Percentiles rank a stretch among this genome's conserved stretches.
phyloP scores from a whole-genome alignment of 2,329 filamentous ascomycete genomes.

The Bipolaris zeicola region DNA sequence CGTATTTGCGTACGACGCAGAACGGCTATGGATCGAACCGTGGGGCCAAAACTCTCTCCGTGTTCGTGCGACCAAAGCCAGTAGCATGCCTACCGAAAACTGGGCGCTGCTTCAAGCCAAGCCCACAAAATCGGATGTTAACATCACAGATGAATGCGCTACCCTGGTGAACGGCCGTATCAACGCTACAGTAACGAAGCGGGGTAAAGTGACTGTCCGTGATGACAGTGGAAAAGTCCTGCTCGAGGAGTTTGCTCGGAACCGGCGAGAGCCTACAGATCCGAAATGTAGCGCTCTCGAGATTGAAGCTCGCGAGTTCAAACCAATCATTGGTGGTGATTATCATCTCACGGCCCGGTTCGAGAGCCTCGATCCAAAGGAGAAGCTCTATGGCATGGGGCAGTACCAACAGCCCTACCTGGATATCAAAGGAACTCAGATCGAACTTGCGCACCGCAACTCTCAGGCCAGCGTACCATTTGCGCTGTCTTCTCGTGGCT shows the following conservation, averaged over 20 bases:
- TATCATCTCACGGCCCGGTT: slow-evolving; percentile 65
- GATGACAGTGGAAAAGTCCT: slow-evolving; percentile 52
- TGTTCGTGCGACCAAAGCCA: slow-evolving; percentile 53
- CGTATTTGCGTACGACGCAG: slow-evolving; percentile 63
- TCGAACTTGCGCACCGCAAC: slow-evolving; percentile 70
- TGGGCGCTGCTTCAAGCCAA: slow-evolving; percentile 28
- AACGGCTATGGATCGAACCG: slow-evolving; percentile 56
- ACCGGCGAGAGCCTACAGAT: slow-evolving; percentile 58
- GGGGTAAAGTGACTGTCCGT: slow-evolving; percentile 58
- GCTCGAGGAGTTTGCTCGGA: slow-evolving; percentile 61
- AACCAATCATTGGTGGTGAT: slow-evolving; percentile 57
- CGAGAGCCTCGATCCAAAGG: slow-evolving; percentile 59
- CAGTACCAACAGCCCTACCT: slow-evolving; percentile 70
- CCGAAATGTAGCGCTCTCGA: slow-evolving; percentile 64
- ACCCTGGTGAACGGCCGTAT: slow-evolving; percentile 57
- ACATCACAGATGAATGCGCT: slow-evolving; percentile 36
- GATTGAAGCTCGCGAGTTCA: slow-evolving; percentile 64
- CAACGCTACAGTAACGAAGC: slow-evolving; percentile 53
- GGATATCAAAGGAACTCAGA: slow-evolving; percentile 66
- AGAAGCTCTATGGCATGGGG: slow-evolving; percentile 72
- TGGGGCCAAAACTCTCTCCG: slow-evolving; percentile 58
- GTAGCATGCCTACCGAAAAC: slow-evolving; percentile 32
- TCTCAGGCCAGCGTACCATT: slow-evolving; percentile 70
- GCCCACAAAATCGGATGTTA: not conserved
- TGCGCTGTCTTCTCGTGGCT: slow-evolving; percentile 63